phyloP scores from a whole-genome alignment of 129 eudicot genomes.

The Arctium lappa region DNA sequence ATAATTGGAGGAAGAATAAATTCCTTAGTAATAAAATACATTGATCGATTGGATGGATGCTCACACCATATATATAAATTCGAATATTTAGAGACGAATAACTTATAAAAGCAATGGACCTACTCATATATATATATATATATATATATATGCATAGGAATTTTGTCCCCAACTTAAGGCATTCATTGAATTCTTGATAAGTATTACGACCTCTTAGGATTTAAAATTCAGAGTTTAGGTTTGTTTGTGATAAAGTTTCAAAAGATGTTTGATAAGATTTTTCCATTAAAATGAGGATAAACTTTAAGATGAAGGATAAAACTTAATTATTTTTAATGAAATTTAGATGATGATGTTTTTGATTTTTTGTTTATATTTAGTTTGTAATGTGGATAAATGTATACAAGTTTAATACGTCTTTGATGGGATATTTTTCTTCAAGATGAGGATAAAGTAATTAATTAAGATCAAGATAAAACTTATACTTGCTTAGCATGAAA shows the following conservation, averaged over 20 bases:
- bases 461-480: neutral
- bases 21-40: conserved; percentile 20
- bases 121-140: neutral
- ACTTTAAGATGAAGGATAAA: too few relatives aligned
- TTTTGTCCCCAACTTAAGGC: neutral
- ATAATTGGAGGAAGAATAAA: conserved; percentile 26
- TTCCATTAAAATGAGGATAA: too few relatives aligned
- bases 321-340: neutral
- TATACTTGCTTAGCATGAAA: too few relatives aligned
- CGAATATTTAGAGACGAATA: conserved; percentile 25
- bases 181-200: too few relatives aligned
- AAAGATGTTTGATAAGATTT: too few relatives aligned
- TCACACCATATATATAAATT: conserved; percentile 16
- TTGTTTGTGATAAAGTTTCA: too few relatives aligned
- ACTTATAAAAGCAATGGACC: conserved; percentile 24
- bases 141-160: conserved; percentile 11
- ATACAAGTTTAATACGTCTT: neutral
- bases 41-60: conserved; percentile 32
- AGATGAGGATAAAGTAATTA: too few relatives aligned
- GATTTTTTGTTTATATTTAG: neutral
- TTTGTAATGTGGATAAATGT: neutral
- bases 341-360: too few relatives aligned
- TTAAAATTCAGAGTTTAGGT: too few relatives aligned
- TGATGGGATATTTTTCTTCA: neutral
- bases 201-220: neutral